Evolutionary conservation across 441 rosid genomes (phyloP).

Genomic region (Oxalis stricta): DNA sequence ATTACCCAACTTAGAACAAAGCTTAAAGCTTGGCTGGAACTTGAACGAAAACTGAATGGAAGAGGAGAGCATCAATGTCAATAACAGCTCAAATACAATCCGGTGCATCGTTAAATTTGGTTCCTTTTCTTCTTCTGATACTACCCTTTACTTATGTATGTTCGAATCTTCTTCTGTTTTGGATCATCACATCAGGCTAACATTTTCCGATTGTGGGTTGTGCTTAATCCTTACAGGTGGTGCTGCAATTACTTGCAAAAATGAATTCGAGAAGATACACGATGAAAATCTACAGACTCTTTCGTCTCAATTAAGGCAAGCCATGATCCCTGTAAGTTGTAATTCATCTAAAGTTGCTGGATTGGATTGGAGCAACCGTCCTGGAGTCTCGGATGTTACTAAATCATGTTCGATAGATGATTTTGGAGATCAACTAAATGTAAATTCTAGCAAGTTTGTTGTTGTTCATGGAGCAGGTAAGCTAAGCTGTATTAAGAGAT

Average conservation of each 20-base stretch:
- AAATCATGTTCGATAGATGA: conserved; percentile 27
- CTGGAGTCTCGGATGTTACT: conserved; percentile 40
- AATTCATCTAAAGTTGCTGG: conserved; percentile 29
- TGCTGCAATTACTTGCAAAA: conserved; percentile 78
- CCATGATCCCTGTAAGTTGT: conserved; percentile 32
- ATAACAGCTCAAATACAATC: conserved; percentile 19
- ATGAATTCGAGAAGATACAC: conserved; percentile 70
- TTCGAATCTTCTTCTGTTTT: background rate
- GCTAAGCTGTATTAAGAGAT: too few species aligned
- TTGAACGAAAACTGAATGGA: background rate
- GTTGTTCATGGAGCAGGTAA: conserved; percentile 95
- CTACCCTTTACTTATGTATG: background rate
- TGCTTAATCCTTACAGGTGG: conserved; percentile 41
- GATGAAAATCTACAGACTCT: conserved; percentile 49
- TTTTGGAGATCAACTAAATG: conserved; percentile 17
- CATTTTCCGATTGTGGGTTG: background rate
- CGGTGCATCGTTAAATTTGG: conserved; percentile 92
- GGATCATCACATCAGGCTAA: background rate
- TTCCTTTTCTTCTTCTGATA: conserved; percentile 19
- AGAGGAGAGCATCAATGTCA: conserved; percentile 9
- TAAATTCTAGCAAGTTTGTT: conserved; percentile 39
- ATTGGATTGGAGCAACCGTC: conserved; percentile 90
- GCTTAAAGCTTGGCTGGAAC: too few species aligned
- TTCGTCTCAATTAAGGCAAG: conserved; percentile 53
- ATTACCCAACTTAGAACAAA: too few species aligned